Conservation (phyloP, 345 rosid species). For the Salix udensis region DNA sequence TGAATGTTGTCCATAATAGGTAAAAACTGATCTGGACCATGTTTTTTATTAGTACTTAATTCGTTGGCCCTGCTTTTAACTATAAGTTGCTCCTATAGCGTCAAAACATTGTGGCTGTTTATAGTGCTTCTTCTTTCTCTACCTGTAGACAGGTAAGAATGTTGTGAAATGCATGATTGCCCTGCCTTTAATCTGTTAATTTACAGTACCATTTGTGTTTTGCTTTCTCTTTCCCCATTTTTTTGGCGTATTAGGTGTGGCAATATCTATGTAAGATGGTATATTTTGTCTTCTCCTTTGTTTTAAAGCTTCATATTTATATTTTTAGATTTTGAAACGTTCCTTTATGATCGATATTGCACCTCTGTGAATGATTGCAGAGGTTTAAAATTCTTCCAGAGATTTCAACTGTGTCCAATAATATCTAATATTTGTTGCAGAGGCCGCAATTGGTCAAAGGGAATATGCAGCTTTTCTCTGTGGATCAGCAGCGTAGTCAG, state of each 20-base stretch:
- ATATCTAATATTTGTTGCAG: slow-evolving; percentile 24
- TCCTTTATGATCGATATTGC: not conserved
- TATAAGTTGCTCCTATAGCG: no score
- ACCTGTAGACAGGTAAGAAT: not conserved
- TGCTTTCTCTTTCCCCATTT: not conserved
- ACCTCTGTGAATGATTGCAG: not conserved
- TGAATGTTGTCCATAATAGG: not conserved
- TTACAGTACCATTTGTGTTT: not conserved
- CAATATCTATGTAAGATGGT: not conserved
- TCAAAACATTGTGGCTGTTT: not conserved
- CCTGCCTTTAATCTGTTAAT: not conserved
- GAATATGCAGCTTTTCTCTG: slow-evolving; percentile 94
- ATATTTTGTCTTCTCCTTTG: not conserved
- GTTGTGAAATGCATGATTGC: not conserved
- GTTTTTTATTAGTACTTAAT: not conserved
- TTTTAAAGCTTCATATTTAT: not conserved
- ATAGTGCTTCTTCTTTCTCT: not conserved
- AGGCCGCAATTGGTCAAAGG: slow-evolving; percentile 91
- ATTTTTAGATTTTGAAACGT: not conserved
- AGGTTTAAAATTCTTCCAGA: not conserved
- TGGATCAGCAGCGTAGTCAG: slow-evolving; percentile 97
- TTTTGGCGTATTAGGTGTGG: no score
- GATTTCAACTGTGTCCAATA: not conserved
- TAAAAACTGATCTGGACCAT: not conserved
- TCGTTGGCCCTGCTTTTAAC: not conserved